Evolutionary conservation across 306 rosid genomes (phyloP).

Genomic region (Prunus persica): DNA sequence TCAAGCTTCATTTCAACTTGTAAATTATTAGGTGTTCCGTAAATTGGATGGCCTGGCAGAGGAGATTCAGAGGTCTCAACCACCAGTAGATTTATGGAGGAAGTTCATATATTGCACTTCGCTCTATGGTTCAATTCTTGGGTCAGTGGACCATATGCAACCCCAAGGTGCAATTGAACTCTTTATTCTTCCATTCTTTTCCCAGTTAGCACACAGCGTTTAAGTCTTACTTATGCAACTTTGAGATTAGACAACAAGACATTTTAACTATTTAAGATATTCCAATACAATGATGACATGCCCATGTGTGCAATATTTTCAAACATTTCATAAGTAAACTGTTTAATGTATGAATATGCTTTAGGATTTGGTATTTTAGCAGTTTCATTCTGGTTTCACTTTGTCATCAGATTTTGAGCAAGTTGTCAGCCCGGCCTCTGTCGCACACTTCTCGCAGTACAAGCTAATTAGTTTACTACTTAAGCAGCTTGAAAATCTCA

Average conservation of each 20-base stretch:
- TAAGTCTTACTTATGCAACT: not conserved
- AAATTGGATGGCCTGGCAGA: slow-evolving; percentile 87
- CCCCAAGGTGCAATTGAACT: slow-evolving; percentile 72
- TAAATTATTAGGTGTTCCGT: slow-evolving; percentile 62
- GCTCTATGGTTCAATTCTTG: slow-evolving; percentile 79
- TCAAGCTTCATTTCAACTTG: slow-evolving; percentile 14
- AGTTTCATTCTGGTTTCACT: slow-evolving; percentile 28
- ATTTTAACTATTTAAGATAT: not conserved
- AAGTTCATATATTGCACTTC: slow-evolving; percentile 91
- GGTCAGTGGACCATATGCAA: slow-evolving; percentile 91
- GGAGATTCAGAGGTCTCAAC: slow-evolving; percentile 83
- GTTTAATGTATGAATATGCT: not conserved
- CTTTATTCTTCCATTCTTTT: slow-evolving; percentile 4
- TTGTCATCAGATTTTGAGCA: slow-evolving; percentile 70
- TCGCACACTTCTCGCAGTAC: slow-evolving; percentile 91
- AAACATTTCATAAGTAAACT: not conserved
- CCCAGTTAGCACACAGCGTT: not conserved
- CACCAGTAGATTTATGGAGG: slow-evolving; percentile 92
- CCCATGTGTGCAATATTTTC: not conserved
- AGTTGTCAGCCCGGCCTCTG: slow-evolving; percentile 79
- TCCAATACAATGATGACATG: not conserved
- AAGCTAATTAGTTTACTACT: slow-evolving; percentile 58
- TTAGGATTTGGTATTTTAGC: not conserved
- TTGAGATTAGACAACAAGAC: not conserved
- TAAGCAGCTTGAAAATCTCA: slow-evolving; percentile 59